phyloP scores from a whole-genome alignment of 1,284 basidiomycete genomes.

The Lignosus rhinocerotis region DNA sequence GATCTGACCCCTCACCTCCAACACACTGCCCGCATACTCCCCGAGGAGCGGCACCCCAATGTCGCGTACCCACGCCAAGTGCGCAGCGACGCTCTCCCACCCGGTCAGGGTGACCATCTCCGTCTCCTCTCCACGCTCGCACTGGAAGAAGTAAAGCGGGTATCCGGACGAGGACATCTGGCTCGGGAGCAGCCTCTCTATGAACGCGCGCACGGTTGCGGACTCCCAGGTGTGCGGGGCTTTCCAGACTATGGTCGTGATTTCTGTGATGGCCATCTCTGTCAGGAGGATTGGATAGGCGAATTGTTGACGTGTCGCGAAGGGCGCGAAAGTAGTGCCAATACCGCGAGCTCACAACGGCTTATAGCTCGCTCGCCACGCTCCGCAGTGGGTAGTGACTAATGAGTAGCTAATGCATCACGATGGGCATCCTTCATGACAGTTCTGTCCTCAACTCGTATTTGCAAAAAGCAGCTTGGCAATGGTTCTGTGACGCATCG shows the following conservation, averaged over 20 bases:
- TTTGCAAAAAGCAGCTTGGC: neutral
- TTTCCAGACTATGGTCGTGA: neutral
- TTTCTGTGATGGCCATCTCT: neutral
- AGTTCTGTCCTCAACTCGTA: neutral
- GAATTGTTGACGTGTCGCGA: neutral
- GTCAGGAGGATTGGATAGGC: neutral
- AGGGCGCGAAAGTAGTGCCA: too few species aligned
- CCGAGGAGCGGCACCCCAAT: constrained; percentile 33
- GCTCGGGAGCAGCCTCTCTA: constrained; percentile 4
- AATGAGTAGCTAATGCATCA: neutral
- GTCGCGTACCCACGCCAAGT: constrained; percentile 42
- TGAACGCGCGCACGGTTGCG: neutral
- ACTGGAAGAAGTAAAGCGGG: constrained; percentile 38
- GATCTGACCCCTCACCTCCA: constrained; percentile 38
- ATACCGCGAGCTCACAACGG: too few species aligned
- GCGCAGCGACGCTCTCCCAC: constrained; percentile 41
- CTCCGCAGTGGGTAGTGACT: too few species aligned
- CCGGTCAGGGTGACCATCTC: constrained; percentile 43
- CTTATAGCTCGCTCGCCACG: too few species aligned
- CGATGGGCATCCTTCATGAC: neutral
- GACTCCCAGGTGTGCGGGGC: neutral
- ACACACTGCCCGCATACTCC: constrained; percentile 27
- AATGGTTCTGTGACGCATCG: neutral
- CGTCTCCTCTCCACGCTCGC: constrained; percentile 18
- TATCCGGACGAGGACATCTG: constrained; percentile 42